Evolutionary conservation across 2,329 filamentous ascomycete species (phyloP).

Genomic region (Sarocladium kiliense): DNA sequence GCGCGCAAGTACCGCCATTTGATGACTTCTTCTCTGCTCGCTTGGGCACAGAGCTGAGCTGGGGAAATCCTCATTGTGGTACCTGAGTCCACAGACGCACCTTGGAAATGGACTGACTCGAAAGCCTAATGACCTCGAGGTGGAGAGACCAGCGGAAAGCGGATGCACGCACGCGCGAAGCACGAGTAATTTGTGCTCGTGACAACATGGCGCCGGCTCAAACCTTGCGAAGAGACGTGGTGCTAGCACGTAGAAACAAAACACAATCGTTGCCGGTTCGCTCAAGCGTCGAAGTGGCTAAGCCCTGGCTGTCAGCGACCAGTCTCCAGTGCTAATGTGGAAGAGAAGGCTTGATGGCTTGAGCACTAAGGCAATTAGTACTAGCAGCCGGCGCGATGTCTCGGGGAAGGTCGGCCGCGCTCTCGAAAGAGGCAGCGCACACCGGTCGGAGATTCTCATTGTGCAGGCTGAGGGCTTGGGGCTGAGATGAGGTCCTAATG

Average conservation of each 20-base stretch:
- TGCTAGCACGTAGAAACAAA: background rate
- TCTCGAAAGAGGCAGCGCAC: constrained; percentile 1
- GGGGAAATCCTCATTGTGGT: background rate
- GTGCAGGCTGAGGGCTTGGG: background rate
- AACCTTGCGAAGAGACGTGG: background rate
- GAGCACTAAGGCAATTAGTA: constrained; percentile 2
- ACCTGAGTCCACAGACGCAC: background rate
- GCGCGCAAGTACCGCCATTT: background rate
- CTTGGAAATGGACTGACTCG: background rate
- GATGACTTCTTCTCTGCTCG: background rate
- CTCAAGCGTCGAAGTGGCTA: background rate
- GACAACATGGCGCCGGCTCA: background rate
- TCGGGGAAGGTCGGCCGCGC: constrained; percentile 2
- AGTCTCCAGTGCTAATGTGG: background rate
- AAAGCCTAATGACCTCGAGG: background rate
- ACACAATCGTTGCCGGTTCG: background rate
- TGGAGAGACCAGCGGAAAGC: background rate
- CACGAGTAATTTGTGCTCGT: constrained; percentile 7
- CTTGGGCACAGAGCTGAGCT: background rate
- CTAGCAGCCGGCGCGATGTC: background rate
- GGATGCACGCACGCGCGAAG: constrained; percentile 1
- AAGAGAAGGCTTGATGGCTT: background rate
- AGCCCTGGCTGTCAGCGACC: background rate
- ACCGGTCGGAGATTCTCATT: background rate
- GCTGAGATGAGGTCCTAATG: constrained; percentile 1